Percentiles rank a stretch among this genome's conserved stretches.
Evolutionary conservation across 2,329 filamentous ascomycete species (phyloP).

Genomic region (Fusarium coicis): DNA sequence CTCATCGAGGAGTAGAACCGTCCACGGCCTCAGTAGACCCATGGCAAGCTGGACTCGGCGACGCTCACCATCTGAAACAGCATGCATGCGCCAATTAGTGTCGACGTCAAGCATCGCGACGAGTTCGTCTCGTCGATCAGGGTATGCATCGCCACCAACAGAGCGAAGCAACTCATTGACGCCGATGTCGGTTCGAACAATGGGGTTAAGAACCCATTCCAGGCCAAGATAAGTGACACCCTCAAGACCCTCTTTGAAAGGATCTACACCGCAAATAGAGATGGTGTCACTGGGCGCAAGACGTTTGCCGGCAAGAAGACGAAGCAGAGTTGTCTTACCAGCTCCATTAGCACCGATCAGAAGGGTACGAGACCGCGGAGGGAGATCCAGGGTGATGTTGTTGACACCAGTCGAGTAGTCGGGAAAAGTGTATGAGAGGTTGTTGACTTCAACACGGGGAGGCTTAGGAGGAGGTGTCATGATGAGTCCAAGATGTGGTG

Average conservation of each 20-base stretch:
- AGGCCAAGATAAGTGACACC: constrained; percentile 97
- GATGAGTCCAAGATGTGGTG: constrained; percentile 11
- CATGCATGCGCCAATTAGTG: constrained; percentile 92
- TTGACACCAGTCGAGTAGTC: constrained; percentile 83
- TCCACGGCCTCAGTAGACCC: constrained; percentile 93
- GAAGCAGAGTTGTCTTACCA: constrained; percentile 95
- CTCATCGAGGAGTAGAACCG: constrained; percentile 89
- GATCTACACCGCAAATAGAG: constrained; percentile 83
- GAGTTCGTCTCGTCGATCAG: constrained; percentile 85
- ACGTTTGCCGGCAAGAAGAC: constrained; percentile 93
- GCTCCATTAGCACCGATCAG: constrained; percentile 97
- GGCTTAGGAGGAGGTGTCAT: constrained; percentile 46
- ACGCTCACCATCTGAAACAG: constrained; percentile 91
- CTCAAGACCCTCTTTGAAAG: constrained; percentile 89
- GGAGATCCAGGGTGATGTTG: constrained; percentile 79
- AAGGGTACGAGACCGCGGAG: constrained; percentile 85
- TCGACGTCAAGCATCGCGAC: constrained; percentile 92
- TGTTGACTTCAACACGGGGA: constrained; percentile 76
- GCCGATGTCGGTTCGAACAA: constrained; percentile 94
- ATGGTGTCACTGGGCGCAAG: constrained; percentile 83
- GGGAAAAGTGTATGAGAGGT: constrained; percentile 89
- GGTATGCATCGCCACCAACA: constrained; percentile 87
- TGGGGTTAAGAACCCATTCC: constrained; percentile 98
- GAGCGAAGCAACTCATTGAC: constrained; percentile 85
- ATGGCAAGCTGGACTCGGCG: constrained; percentile 94